phyloP scores from a whole-genome alignment of 257 asterid genomes.

The Rhazya stricta region DNA sequence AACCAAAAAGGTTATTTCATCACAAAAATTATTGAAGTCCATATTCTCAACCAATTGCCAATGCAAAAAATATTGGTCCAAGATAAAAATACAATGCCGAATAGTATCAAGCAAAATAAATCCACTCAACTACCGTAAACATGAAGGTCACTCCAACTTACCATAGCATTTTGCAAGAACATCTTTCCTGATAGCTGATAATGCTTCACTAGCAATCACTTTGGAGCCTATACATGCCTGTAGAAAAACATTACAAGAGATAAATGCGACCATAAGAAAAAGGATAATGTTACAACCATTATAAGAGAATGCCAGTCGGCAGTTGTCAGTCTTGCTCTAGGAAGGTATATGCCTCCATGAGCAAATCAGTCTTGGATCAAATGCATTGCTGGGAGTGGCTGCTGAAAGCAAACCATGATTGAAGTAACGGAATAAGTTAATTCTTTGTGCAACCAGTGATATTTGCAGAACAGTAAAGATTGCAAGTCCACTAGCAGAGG shows the following conservation, averaged over 20 bases:
- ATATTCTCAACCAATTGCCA: neutral
- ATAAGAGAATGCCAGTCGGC: neutral
- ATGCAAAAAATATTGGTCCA: neutral
- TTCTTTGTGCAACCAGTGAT: neutral
- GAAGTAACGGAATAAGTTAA: neutral
- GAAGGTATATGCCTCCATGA: neutral
- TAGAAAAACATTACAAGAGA: slow-evolving; percentile 14
- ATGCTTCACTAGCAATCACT: slow-evolving; percentile 95
- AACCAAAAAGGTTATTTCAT: neutral
- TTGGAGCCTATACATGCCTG: slow-evolving; percentile 96
- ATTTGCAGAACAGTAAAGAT: neutral
- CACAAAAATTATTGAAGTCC: neutral
- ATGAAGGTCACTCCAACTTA: slow-evolving; percentile 27
- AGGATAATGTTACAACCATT: neutral
- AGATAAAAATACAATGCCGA: neutral
- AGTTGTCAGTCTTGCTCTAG: neutral
- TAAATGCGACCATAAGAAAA: neutral
- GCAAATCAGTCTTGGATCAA: neutral
- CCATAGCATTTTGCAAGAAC: slow-evolving; percentile 99
- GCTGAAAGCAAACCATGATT: neutral
- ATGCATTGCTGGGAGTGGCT: too few relatives aligned
- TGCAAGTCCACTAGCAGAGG: neutral
- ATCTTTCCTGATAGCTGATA: slow-evolving; percentile 96
- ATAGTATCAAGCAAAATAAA: neutral
- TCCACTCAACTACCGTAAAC: neutral